Conservation (phyloP, 2,329 filamentous ascomycete genomes). For the Zymoseptoria ardabiliae region DNA sequence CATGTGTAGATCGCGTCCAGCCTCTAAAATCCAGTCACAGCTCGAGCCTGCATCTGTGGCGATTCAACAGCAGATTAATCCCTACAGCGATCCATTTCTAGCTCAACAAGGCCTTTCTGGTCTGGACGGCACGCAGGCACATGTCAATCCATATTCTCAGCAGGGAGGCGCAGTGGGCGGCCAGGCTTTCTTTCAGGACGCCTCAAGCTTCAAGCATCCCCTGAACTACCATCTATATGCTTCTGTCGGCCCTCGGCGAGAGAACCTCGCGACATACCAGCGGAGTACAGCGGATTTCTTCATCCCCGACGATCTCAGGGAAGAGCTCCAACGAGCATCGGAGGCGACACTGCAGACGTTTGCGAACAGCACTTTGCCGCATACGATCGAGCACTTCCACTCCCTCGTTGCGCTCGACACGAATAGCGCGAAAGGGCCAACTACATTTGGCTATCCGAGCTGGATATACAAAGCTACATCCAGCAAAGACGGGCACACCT, state of each 20-base stretch:
- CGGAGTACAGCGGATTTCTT: slow-evolving; percentile 86
- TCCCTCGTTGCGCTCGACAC: slow-evolving; percentile 85
- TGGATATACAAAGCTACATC: slow-evolving; percentile 96
- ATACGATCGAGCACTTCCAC: slow-evolving; percentile 77
- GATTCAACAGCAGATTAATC: slow-evolving; percentile 27
- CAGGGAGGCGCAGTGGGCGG: slow-evolving; percentile 56
- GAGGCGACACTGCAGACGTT: slow-evolving; percentile 80
- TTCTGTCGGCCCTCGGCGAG: slow-evolving; percentile 72
- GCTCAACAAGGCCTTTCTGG: slow-evolving; percentile 22
- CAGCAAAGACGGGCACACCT: slow-evolving; percentile 80
- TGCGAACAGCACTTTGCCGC: slow-evolving; percentile 63
- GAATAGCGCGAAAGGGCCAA: slow-evolving; percentile 66
- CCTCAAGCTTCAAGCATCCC: slow-evolving; percentile 50
- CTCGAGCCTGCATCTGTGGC: slow-evolving; percentile 9
- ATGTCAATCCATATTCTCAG: slow-evolving; percentile 65
- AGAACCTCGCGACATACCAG: slow-evolving; percentile 78
- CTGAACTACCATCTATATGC: slow-evolving; percentile 91
- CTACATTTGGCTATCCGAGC: slow-evolving; percentile 77
- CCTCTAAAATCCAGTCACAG: not conserved
- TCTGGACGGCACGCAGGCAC: slow-evolving; percentile 31
- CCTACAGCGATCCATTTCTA: slow-evolving; percentile 39
- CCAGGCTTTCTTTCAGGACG: slow-evolving; percentile 58
- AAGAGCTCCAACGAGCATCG: slow-evolving; percentile 81
- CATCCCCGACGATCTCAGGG: slow-evolving; percentile 74
- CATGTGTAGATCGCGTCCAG: not conserved